Evolutionary conservation across 2,329 filamentous ascomycete genomes (phyloP).

Genomic region (Rhytidhysteron rufulum): DNA sequence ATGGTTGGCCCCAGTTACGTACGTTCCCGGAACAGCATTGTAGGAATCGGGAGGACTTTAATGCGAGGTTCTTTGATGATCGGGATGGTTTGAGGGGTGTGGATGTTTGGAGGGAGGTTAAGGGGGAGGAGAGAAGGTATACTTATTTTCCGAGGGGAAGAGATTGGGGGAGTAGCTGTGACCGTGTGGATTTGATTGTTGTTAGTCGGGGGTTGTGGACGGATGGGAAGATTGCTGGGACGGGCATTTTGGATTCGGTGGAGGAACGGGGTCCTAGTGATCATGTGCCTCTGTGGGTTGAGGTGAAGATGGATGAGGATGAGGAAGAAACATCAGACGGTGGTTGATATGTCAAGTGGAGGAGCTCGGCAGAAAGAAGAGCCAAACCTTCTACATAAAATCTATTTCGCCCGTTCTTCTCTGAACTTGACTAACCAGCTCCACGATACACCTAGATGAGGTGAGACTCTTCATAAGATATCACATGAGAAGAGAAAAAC

Average conservation of each 20-base stretch:
- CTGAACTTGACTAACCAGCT: too few relatives aligned
- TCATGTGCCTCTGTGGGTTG: slow-evolving; percentile 51
- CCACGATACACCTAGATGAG: too few relatives aligned
- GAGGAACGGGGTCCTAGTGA: slow-evolving; percentile 51
- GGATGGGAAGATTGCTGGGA: slow-evolving; percentile 29
- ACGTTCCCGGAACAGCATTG: slow-evolving; percentile 46
- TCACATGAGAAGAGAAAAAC: too few relatives aligned
- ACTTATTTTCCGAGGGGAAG: slow-evolving; percentile 46
- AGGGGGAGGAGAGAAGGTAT: slow-evolving; percentile 42
- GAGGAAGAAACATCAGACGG: too few relatives aligned
- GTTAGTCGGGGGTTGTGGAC: slow-evolving; percentile 40
- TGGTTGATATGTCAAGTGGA: too few relatives aligned
- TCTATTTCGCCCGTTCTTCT: too few relatives aligned
- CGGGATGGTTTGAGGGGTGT: slow-evolving; percentile 29
- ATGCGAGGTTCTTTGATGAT: slow-evolving; percentile 42
- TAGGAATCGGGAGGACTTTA: slow-evolving; percentile 51
- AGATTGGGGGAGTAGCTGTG: slow-evolving; percentile 49
- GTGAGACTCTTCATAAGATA: too few relatives aligned
- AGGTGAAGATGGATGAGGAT: slow-evolving; percentile 8
- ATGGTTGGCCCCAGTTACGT: slow-evolving; percentile 48
- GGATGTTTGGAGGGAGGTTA: slow-evolving; percentile 48
- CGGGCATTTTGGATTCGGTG: slow-evolving; percentile 40
- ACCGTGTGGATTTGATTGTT: slow-evolving; percentile 52
- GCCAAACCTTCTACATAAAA: too few relatives aligned
- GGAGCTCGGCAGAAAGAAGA: too few relatives aligned